Evolutionary conservation across 441 rosid genomes (phyloP), one percentile per base, ranked within the genome.

Genomic region (Croton laevigatus): DNA sequence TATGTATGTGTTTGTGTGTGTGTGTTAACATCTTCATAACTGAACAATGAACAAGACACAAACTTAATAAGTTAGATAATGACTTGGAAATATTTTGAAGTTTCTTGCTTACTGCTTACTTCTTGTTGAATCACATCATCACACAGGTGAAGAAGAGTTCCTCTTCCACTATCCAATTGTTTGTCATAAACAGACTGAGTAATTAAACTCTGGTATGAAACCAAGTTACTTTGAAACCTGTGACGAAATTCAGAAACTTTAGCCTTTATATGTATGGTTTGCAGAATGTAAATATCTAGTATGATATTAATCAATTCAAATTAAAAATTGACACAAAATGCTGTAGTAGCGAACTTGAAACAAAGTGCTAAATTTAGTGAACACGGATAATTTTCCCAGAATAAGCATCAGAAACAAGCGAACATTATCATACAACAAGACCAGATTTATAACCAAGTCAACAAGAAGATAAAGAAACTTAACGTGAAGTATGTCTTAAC

Each of bases 401-500:
- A 49, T 49, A 49, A 14, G 44, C 53, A 49, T 49, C 8, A 1
- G n/a, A 49, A 49, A 49, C 19, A 49, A 49, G 53, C n/a, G 1
- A 46, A 6, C 51, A 46, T 8, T 17, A 27, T 16, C 67, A 64
- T 44, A 64, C 2, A 22, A 44, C 12, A 44, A 19, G 20, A 6
- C 13, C 13, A 64, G 34, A 64, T 46, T 51, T 42, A 8, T 42
- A 34, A 49, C 27, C 36, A 66, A 34, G 5, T 52, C 14, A 57
- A 23, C 37, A 23, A 57, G 17, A 22, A 59, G 71, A 68, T 63
- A 69, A 78, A 60, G 32, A 52, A 73, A 85, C 92, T 83, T 82
- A 73, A 93, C 97, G 99, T 89, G 88, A 91, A 91, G 80, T 95
- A 95, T 76, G 96, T 95, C 79, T 93, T 95, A 17, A 89, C 92